These are phyloP conservation scores for Plasmodium fragile DNA, from an alignment of 169 alveolate species.

Conservation along the genomic window DNA sequence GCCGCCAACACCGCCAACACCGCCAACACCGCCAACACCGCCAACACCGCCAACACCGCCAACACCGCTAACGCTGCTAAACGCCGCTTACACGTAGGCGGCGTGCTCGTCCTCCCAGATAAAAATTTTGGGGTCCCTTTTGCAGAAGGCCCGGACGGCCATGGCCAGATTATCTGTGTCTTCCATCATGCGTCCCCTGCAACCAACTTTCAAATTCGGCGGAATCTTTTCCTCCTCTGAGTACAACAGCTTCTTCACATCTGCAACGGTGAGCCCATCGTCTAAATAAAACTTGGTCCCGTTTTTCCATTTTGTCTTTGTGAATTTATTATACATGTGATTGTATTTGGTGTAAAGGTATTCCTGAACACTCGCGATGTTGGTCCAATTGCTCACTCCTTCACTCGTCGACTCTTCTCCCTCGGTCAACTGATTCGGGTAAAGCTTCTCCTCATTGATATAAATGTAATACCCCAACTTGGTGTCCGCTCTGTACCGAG, in stretches of 20 bases:
- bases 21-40: neutral
- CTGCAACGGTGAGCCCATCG: slow-evolving; percentile 86
- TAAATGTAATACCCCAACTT: slow-evolving; percentile 86
- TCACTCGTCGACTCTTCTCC: neutral
- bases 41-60: neutral
- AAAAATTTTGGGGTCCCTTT: slow-evolving; percentile 88
- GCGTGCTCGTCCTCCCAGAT: slow-evolving; percentile 83
- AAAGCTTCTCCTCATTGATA: slow-evolving; percentile 71
- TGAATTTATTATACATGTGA: slow-evolving; percentile 53
- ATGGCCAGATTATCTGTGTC: slow-evolving; percentile 88
- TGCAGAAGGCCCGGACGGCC: slow-evolving; percentile 90
- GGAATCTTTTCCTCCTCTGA: slow-evolving; percentile 70
- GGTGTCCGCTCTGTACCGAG: slow-evolving; percentile 89
- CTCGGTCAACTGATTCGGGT: neutral
- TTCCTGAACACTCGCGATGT: neutral
- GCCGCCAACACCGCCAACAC: neutral
- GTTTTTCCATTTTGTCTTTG: slow-evolving; percentile 81
- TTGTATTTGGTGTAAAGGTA: neutral
- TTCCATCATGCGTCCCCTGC: slow-evolving; percentile 89
- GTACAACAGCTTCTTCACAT: slow-evolving; percentile 81
- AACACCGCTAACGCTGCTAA: neutral
- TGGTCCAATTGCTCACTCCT: neutral
- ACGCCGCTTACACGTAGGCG: neutral
- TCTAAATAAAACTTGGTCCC: slow-evolving; percentile 86
- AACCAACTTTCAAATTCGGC: slow-evolving; percentile 83